These are phyloP conservation scores for Fusarium bulbicola DNA, from an alignment of 2,329 filamentous ascomycete genomes.

Conservation along the genomic window DNA sequence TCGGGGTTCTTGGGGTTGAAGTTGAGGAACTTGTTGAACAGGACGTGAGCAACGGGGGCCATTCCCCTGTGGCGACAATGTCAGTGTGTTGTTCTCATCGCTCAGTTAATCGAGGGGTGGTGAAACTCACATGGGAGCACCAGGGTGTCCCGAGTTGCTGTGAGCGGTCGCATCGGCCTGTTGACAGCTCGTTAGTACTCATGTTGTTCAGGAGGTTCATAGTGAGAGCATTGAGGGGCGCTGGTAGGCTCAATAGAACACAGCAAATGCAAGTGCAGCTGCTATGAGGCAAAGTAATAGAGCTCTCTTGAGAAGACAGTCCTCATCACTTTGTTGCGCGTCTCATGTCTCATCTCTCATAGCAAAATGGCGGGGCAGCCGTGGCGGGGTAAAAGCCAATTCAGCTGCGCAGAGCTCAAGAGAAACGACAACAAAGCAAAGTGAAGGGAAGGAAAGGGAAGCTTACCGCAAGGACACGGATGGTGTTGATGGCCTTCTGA, in stretches of 20 bases:
- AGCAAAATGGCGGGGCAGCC: slow-evolving; percentile 40
- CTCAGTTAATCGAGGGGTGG: neutral
- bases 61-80: slow-evolving; percentile 65
- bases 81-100: slow-evolving; percentile 44
- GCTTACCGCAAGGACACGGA: slow-evolving; percentile 92
- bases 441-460: slow-evolving; percentile 7
- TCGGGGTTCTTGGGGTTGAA: slow-evolving; percentile 99
- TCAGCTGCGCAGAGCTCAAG: slow-evolving; percentile 45
- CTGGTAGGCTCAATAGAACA: neutral
- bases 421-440: slow-evolving; percentile 37
- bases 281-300: neutral
- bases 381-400: slow-evolving; percentile 50
- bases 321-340: slow-evolving; percentile 24
- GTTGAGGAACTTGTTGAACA: slow-evolving; percentile 99
- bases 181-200: slow-evolving; percentile 40
- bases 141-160: slow-evolving; percentile 98
- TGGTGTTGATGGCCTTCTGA: slow-evolving; percentile 95
- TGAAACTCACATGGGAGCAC: slow-evolving; percentile 85
- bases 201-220: slow-evolving; percentile 1
- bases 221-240: neutral
- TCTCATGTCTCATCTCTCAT: slow-evolving; percentile 14
- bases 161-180: slow-evolving; percentile 97
- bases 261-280: neutral
- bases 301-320: neutral
- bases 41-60: slow-evolving; percentile 94